Evolutionary conservation across 2,329 filamentous ascomycete genomes (phyloP).

Genomic region (Periglandula ipomoeae): DNA sequence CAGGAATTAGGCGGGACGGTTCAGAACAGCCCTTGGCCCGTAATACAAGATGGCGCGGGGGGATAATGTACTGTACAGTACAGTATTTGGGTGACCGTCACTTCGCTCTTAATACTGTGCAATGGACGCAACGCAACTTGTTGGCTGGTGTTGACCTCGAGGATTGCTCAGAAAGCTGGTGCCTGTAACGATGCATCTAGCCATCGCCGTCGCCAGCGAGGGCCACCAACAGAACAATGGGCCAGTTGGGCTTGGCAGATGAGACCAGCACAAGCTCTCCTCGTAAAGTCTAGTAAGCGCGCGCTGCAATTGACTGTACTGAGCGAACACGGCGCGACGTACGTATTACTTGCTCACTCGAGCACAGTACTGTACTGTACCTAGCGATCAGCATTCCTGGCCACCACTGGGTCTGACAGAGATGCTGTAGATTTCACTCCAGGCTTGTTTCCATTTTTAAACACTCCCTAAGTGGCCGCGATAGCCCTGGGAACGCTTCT

Average conservation of each 20-base stretch:
- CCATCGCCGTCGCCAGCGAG: background rate
- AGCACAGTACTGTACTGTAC: no score
- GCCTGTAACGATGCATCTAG: background rate
- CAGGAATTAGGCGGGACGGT: background rate
- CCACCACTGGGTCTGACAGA: background rate
- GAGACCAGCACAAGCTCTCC: background rate
- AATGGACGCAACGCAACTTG: background rate
- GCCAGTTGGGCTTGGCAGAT: background rate
- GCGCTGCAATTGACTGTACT: no score
- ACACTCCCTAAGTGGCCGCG: background rate
- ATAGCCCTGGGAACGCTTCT: background rate
- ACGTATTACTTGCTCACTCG: no score
- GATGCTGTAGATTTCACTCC: background rate
- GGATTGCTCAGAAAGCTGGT: background rate
- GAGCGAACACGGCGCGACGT: no score
- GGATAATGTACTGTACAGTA: background rate
- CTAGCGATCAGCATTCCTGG: background rate
- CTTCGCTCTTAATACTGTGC: background rate
- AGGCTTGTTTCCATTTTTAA: background rate
- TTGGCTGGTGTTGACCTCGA: background rate
- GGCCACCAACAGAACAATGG: background rate
- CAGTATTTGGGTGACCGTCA: background rate
- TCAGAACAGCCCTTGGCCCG: background rate
- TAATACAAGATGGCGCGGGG: background rate
- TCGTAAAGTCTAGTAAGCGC: background rate